Conservation (phyloP, 2,329 filamentous ascomycete genomes). For the Aaosphaeria arxii region DNA sequence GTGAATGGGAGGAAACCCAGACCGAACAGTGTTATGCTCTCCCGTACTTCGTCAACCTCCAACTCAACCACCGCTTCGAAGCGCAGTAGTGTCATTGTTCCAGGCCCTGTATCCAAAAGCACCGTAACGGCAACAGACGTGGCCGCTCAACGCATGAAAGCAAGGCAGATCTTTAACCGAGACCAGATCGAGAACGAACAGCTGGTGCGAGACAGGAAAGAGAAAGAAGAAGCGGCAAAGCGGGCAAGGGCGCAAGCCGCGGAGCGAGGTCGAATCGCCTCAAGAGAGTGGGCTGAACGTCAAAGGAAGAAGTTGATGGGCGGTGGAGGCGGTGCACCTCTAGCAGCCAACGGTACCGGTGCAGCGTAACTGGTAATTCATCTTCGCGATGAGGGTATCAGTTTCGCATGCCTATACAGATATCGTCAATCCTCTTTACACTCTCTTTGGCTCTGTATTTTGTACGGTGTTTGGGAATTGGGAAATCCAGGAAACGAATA, state of each 20-base stretch:
- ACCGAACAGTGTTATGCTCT: slow-evolving; percentile 7
- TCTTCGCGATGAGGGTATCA: no score
- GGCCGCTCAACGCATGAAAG: slow-evolving; percentile 35
- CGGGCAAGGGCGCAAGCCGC: slow-evolving; percentile 46
- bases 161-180: slow-evolving; percentile 46
- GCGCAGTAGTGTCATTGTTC: slow-evolving; percentile 19
- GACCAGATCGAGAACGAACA: slow-evolving; percentile 41
- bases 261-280: slow-evolving; percentile 42
- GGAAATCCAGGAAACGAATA: no score
- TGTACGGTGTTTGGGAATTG: no score
- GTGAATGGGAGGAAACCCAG: slow-evolving; percentile 15
- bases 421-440: no score
- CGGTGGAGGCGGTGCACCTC: neutral
- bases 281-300: slow-evolving; percentile 50
- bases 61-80: slow-evolving; percentile 8
- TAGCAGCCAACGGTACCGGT: no score
- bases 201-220: slow-evolving; percentile 39
- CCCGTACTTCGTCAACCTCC: slow-evolving; percentile 6
- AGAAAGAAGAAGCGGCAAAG: slow-evolving; percentile 49
- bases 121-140: slow-evolving; percentile 29
- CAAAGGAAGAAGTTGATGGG: slow-evolving; percentile 39
- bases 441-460: no score
- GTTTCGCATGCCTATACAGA: no score
- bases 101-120: slow-evolving; percentile 12
- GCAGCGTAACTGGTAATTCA: no score